These are phyloP conservation scores for Eleusine coracana DNA, from an alignment of 176 grass and related monocot species.

Conservation along the genomic window DNA sequence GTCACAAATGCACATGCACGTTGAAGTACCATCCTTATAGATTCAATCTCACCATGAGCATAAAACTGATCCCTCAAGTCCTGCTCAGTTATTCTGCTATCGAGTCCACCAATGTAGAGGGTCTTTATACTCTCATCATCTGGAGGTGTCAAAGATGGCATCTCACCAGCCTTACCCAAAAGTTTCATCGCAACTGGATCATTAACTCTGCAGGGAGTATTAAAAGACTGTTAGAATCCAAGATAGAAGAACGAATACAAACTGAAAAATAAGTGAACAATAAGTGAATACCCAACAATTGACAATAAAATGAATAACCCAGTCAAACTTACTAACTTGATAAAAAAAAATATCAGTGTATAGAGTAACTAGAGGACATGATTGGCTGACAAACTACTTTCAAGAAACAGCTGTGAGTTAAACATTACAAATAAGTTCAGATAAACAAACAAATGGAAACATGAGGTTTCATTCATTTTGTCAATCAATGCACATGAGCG, in stretches of 20 bases:
- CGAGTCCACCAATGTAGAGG: constrained; percentile 89
- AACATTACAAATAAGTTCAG: constrained; percentile 10
- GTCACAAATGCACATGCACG: constrained; percentile 86
- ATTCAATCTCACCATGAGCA: constrained; percentile 91
- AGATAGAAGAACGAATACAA: not conserved
- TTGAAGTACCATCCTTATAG: constrained; percentile 93
- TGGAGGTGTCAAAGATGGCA: constrained; percentile 82
- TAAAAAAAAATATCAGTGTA: constrained; percentile 4
- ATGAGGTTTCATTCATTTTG: not conserved
- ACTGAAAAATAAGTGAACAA: not conserved
- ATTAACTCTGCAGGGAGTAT: constrained; percentile 70
- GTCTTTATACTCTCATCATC: constrained; percentile 94
- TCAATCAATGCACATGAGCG: not conserved
- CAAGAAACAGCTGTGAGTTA: not conserved
- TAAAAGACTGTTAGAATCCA: constrained; percentile 34
- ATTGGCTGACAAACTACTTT: not conserved
- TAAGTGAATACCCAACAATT: constrained; percentile 2
- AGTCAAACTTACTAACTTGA: not conserved
- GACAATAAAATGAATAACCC: not conserved
- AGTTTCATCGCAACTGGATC: constrained; percentile 92
- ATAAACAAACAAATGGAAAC: not conserved
- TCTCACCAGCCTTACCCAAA: constrained; percentile 91
- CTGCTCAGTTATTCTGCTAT: constrained; percentile 73
- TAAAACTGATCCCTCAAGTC: constrained; percentile 96
- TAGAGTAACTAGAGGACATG: not conserved